Percentiles rank a stretch among this genome's conserved stretches.
Conservation (phyloP, 176 grass and related monocot genomes). For the Thalia dealbata region DNA sequence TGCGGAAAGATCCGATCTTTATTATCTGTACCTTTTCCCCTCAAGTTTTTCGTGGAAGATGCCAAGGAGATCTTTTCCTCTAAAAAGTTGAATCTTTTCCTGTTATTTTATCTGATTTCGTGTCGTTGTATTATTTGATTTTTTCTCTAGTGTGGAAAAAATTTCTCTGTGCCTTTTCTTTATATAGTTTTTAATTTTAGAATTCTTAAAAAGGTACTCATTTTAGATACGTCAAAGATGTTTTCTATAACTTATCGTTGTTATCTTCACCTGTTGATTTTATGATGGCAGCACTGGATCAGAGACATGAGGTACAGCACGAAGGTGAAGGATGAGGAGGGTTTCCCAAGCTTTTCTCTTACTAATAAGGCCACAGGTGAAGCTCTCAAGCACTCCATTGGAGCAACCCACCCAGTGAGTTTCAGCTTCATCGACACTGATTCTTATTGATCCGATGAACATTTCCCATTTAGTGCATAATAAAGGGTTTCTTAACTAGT, state of each 20-base stretch:
- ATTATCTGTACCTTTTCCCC: background rate
- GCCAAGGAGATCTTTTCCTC: background rate
- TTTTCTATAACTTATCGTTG: background rate
- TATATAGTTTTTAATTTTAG: background rate
- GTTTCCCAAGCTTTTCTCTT: slow-evolving; percentile 50
- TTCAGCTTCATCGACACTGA: background rate
- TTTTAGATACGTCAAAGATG: background rate
- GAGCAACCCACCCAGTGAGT: slow-evolving; percentile 58
- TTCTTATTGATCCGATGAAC: background rate
- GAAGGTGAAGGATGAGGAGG: slow-evolving; percentile 71
- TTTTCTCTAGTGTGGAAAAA: background rate
- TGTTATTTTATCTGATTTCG: background rate
- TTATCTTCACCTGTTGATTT: background rate
- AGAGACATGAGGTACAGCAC: slow-evolving; percentile 54
- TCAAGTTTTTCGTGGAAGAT: too few relatives aligned
- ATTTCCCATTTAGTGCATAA: background rate
- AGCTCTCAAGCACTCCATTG: slow-evolving; percentile 83
- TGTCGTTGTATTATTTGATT: background rate
- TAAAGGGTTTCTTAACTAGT: background rate
- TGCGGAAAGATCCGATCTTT: background rate
- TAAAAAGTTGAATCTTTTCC: background rate
- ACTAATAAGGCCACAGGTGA: slow-evolving; percentile 71
- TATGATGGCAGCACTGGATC: slow-evolving; percentile 55
- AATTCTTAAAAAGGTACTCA: background rate
- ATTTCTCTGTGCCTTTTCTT: too few relatives aligned